Base-by-base conservation (phyloP, 164 flowering plant species). In the Liriodendron chinense region DNA sequence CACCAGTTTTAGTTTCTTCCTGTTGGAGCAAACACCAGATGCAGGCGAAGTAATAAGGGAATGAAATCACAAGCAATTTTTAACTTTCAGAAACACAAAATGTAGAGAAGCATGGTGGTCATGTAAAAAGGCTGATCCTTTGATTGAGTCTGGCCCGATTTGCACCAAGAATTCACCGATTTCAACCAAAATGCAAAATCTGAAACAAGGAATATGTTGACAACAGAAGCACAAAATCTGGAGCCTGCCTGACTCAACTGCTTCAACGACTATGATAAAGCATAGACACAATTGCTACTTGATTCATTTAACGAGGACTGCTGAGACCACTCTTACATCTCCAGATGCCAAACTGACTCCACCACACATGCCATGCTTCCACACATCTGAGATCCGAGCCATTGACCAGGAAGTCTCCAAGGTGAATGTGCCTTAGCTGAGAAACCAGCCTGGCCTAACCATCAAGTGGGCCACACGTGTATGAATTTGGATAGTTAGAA, bases 1-100 rank as follows among this genome's bases (percentile, higher is more conserved):
- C 81, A 53, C 76, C 78, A 50, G 79, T 61, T 75, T 77, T 84
- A 24, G 47, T 43, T 64, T 82, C 87, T 43, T 75, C 88, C 83
- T 82, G 78, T 71, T 2, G 59, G 59, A 53, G 59, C 7, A 65
- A 57, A 13, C 43, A 64, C 65, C 47, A 48, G 28, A 72, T 21
- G 34, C 18, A 47, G 18, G 25, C 2, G 18, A 7, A 24, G 49
- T 7, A 26, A 18, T 23, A 61, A 28, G 1, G 1, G 14, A 25
- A 26, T 23, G n/a, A 66, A 66, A 66, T 28, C 2, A 64, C 67
- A 64, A 64, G 26, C 12, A 64, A 21, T 64, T 21, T 23, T 28
- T 25, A 14, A 66, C 9, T 66, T 16, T 4, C 24, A 9, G 16
- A 21, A 66, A 26, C 13, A 18, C 28, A 28, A 26, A 25, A 18